Evolutionary conservation across 495 filamentous ascomycete species (phyloP).

Genomic region (Penicillium coffeae): DNA sequence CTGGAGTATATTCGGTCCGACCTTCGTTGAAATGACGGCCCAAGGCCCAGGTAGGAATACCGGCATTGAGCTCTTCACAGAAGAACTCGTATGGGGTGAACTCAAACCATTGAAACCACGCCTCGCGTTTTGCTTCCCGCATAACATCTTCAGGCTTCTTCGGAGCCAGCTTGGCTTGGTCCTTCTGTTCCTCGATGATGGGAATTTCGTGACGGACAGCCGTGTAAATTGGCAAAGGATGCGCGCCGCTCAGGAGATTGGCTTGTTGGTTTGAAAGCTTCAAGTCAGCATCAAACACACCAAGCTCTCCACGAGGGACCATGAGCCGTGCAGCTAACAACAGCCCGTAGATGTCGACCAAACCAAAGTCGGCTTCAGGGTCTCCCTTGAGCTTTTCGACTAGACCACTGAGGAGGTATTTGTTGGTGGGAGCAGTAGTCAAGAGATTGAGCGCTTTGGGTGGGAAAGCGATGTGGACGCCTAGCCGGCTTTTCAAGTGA

Average conservation of each 20-base stretch:
- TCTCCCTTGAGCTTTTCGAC: slow-evolving; percentile 88
- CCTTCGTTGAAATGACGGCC: slow-evolving; percentile 79
- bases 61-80: slow-evolving; percentile 85
- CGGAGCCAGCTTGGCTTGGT: slow-evolving; percentile 20
- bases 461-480: slow-evolving; percentile 87
- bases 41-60: slow-evolving; percentile 92
- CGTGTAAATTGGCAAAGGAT: slow-evolving; percentile 91
- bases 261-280: slow-evolving; percentile 81
- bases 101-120: slow-evolving; percentile 99
- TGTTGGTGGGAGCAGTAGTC: slow-evolving; percentile 82
- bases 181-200: slow-evolving; percentile 29
- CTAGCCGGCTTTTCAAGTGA: slow-evolving; percentile 80
- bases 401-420: slow-evolving; percentile 79
- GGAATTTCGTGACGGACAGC: slow-evolving; percentile 97
- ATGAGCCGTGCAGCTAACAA: slow-evolving; percentile 78
- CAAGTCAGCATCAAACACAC: slow-evolving; percentile 68
- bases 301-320: slow-evolving; percentile 79
- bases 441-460: slow-evolving; percentile 73
- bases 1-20: slow-evolving; percentile 50
- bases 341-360: slow-evolving; percentile 90
- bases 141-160: slow-evolving; percentile 49
- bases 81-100: slow-evolving; percentile 94
- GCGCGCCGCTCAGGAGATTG: slow-evolving; percentile 67
- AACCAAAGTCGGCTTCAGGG: slow-evolving; percentile 72
- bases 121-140: slow-evolving; percentile 63